Conservation (phyloP, 768 basidiomycete genomes). For the Mycena pura region DNA sequence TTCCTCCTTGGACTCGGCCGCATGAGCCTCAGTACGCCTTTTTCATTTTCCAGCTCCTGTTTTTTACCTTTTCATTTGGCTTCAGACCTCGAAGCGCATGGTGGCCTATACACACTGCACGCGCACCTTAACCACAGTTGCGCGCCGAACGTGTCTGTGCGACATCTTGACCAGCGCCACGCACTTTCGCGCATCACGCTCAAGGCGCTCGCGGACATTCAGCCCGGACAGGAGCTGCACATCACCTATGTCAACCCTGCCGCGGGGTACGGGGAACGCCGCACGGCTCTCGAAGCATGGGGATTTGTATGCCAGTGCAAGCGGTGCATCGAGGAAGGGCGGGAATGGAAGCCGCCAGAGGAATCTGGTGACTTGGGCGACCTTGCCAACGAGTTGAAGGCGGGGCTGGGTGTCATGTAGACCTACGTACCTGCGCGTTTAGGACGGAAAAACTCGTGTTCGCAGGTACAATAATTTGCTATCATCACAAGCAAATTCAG, state of each 20-base stretch:
- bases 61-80: constrained; percentile 8
- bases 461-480: too few species aligned
- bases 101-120: constrained; percentile 85
- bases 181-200: constrained; percentile 79
- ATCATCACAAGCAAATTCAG: too few species aligned
- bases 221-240: constrained; percentile 73
- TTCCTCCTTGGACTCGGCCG: constrained; percentile 77
- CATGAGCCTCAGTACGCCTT: constrained; percentile 78
- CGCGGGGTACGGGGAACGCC: constrained; percentile 53
- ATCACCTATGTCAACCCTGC: constrained; percentile 82
- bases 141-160: constrained; percentile 77
- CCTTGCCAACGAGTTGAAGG: constrained; percentile 29
- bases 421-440: constrained; percentile 21
- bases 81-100: constrained; percentile 82
- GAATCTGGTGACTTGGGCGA: constrained; percentile 22
- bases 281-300: constrained; percentile 68
- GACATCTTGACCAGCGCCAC: constrained; percentile 73
- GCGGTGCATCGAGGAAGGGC: constrained; percentile 69
- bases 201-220: constrained; percentile 69
- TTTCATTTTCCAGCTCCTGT: constrained; percentile 1
- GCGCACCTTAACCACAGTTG: constrained; percentile 91
- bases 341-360: constrained; percentile 41
- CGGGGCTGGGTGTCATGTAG: constrained; percentile 27
- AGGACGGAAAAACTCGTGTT: too few species aligned
- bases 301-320: constrained; percentile 79